These are phyloP conservation scores for Leccinum griseonigrum DNA, from an alignment of 1,284 basidiomycete genomes.

Conservation along the genomic window DNA sequence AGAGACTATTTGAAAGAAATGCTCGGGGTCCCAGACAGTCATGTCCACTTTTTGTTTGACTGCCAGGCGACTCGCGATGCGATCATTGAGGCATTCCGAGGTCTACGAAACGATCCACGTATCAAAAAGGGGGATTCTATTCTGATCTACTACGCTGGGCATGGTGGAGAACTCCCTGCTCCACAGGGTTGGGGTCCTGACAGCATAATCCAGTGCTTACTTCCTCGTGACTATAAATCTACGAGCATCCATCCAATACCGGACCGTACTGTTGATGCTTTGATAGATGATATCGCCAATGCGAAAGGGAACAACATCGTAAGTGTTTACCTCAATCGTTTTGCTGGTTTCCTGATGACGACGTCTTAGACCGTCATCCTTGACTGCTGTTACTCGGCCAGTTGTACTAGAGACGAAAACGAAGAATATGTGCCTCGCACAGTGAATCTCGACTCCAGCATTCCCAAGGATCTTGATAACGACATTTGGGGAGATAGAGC, in stretches of 20 bases:
- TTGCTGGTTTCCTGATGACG: neutral
- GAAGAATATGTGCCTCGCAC: slow-evolving; percentile 39
- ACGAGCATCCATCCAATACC: slow-evolving; percentile 40
- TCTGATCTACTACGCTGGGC: slow-evolving; percentile 62
- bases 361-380: slow-evolving; percentile 45
- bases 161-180: slow-evolving; percentile 50
- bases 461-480: slow-evolving; percentile 45
- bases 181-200: slow-evolving; percentile 45
- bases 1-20: slow-evolving; percentile 48
- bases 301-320: slow-evolving; percentile 59
- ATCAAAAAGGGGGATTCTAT: slow-evolving; percentile 58
- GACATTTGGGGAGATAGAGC: slow-evolving; percentile 45
- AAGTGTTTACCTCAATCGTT: neutral
- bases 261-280: slow-evolving; percentile 53
- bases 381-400: slow-evolving; percentile 55
- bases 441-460: slow-evolving; percentile 45
- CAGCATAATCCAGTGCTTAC: slow-evolving; percentile 49
- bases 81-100: slow-evolving; percentile 51
- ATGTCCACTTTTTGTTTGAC: slow-evolving; percentile 52
- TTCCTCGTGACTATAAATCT: slow-evolving; percentile 54
- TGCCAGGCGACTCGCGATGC: slow-evolving; percentile 50
- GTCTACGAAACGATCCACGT: slow-evolving; percentile 50
- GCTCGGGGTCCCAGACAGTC: slow-evolving; percentile 50
- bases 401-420: slow-evolving; percentile 36
- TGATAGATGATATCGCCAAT: slow-evolving; percentile 48